phyloP scores from a whole-genome alignment of 2,329 filamentous ascomycete genomes.

The Epichloe gansuensis region DNA sequence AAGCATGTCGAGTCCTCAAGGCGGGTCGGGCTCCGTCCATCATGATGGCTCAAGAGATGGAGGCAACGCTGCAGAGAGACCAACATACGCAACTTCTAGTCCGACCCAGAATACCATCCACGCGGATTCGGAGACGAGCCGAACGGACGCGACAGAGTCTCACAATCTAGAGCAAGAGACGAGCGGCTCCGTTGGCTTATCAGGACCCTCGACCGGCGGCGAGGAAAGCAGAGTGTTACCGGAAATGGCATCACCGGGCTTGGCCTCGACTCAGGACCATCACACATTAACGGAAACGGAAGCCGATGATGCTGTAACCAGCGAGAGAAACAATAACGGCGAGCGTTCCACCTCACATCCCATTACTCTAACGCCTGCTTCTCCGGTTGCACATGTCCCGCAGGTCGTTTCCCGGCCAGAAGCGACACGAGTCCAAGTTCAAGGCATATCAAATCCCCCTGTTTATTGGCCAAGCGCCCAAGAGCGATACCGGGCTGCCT shows the following conservation, averaged over 20 bases:
- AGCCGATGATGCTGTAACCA: background rate
- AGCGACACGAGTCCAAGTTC: background rate
- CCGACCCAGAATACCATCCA: background rate
- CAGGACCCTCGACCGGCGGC: background rate
- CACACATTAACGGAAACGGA: background rate
- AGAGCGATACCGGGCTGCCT: background rate
- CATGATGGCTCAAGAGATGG: slow-evolving; percentile 1
- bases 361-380: background rate
- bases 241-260: background rate
- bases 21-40: slow-evolving; percentile 13
- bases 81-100: background rate
- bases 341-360: background rate
- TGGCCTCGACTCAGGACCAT: background rate
- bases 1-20: slow-evolving; percentile 22
- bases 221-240: background rate
- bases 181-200: background rate
- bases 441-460: background rate
- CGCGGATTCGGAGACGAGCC: background rate
- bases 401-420: background rate
- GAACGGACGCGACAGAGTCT: background rate
- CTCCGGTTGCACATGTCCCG: background rate
- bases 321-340: background rate
- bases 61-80: background rate
- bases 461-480: background rate
- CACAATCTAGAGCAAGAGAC: background rate